Conservation (phyloP, 208 protist genomes). For the Zelonia costaricensis region DNA sequence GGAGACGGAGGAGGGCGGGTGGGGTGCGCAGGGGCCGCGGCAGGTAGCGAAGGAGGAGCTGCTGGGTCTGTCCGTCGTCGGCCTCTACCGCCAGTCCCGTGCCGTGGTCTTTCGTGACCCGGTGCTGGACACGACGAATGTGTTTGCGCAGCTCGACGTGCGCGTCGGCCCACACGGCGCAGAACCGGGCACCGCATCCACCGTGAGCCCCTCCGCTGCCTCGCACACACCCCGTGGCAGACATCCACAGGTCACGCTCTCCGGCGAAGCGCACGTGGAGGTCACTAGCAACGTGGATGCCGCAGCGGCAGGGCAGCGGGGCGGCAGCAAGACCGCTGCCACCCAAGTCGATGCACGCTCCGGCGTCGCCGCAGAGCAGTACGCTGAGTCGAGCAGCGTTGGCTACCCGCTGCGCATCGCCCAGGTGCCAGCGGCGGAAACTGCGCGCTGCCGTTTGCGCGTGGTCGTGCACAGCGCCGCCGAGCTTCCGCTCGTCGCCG, state of each 20-base stretch:
- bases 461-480: constrained; percentile 53
- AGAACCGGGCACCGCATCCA: too few relatives aligned
- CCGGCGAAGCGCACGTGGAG: too few relatives aligned
- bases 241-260: too few relatives aligned
- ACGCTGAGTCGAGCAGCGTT: too few relatives aligned
- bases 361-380: too few relatives aligned
- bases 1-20: constrained; percentile 15
- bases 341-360: too few relatives aligned
- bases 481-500: constrained; percentile 55
- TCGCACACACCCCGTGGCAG: too few relatives aligned
- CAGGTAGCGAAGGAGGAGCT: constrained; percentile 72
- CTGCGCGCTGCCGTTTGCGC: constrained; percentile 42
- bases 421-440: neutral
- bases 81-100: constrained; percentile 70
- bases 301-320: too few relatives aligned
- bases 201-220: too few relatives aligned
- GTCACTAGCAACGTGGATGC: too few relatives aligned
- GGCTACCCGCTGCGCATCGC: neutral
- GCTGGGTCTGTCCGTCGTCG: constrained; percentile 76
- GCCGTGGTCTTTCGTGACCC: constrained; percentile 70
- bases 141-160: constrained; percentile 32
- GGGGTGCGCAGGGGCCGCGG: constrained; percentile 25
- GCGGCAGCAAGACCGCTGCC: too few relatives aligned
- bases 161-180: neutral
- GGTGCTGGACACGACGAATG: constrained; percentile 46